phyloP scores from a whole-genome alignment of 1,284 basidiomycete genomes.

The Austroboletus niveus region DNA sequence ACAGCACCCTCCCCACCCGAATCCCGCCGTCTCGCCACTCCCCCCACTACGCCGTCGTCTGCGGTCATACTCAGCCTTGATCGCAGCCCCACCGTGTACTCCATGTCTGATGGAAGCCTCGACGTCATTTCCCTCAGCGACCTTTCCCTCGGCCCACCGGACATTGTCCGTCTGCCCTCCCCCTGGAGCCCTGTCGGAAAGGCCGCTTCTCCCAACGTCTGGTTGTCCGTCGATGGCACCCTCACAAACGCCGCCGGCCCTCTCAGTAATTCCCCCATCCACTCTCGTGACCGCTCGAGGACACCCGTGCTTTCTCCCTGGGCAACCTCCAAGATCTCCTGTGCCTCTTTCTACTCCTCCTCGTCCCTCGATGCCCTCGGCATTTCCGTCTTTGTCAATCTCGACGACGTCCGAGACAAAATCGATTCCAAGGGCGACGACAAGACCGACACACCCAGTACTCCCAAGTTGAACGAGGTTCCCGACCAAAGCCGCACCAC shows the following conservation, averaged over 20 bases:
- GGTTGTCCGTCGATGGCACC: slow-evolving; percentile 25
- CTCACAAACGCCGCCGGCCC: slow-evolving; percentile 20
- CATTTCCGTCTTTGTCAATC: slow-evolving; percentile 19
- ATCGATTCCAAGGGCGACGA: not conserved
- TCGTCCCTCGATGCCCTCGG: slow-evolving; percentile 20
- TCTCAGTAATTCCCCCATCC: not conserved
- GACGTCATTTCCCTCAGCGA: slow-evolving; percentile 21
- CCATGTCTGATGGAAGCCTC: slow-evolving; percentile 26
- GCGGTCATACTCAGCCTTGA: slow-evolving; percentile 17
- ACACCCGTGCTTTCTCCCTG: not conserved
- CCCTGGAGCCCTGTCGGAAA: slow-evolving; percentile 30
- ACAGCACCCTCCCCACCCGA: slow-evolving; percentile 6
- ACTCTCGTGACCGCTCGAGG: not conserved
- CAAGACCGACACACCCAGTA: not conserved
- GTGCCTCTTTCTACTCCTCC: slow-evolving; percentile 13
- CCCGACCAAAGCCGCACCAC: slow-evolving; percentile 2
- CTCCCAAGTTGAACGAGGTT: slow-evolving; percentile 1
- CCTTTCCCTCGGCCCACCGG: not conserved
- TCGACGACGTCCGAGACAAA: slow-evolving; percentile 6
- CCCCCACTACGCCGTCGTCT: slow-evolving; percentile 15
- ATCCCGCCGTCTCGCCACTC: not conserved
- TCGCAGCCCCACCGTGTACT: slow-evolving; percentile 21
- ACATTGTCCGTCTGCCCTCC: slow-evolving; percentile 24
- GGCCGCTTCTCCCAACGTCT: slow-evolving; percentile 13
- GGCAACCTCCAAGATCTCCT: slow-evolving; percentile 3